Evolutionary conservation across 129 eudicot genomes (phyloP).

Genomic region (Gnaphalium uliginosum): DNA sequence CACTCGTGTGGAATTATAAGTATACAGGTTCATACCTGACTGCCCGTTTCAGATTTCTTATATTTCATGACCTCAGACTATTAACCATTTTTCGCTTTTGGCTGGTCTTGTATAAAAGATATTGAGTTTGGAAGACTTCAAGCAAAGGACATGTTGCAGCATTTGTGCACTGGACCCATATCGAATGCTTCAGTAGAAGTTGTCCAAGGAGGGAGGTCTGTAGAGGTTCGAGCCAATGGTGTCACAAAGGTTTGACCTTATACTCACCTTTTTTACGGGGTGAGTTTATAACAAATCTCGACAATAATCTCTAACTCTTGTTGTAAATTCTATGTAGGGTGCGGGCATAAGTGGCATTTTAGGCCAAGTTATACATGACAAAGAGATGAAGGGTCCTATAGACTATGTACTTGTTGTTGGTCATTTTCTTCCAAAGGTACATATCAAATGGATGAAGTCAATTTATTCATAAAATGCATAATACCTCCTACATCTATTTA

Average conservation of each 20-base stretch:
- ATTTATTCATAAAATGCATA: too few relatives aligned
- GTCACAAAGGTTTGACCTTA: constrained; percentile 67
- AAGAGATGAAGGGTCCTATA: constrained; percentile 62
- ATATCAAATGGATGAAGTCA: not conserved
- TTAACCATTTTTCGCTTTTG: not conserved
- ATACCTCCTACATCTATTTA: too few relatives aligned
- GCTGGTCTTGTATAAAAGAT: constrained; percentile 41
- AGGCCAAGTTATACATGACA: constrained; percentile 74
- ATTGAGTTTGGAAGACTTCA: constrained; percentile 88
- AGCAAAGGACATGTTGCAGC: constrained; percentile 88
- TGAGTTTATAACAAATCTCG: not conserved
- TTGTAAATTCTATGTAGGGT: constrained; percentile 46
- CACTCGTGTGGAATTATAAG: constrained; percentile 89
- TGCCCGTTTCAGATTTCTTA: not conserved
- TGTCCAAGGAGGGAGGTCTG: constrained; percentile 90
- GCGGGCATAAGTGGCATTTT: constrained; percentile 73
- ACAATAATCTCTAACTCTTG: constrained; percentile 5
- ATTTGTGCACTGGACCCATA: constrained; percentile 93
- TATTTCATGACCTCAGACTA: constrained; percentile 5
- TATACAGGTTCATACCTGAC: constrained; percentile 51
- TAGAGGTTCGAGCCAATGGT: constrained; percentile 89
- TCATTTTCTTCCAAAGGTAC: constrained; percentile 85
- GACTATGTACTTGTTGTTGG: constrained; percentile 83
- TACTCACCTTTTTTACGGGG: not conserved
- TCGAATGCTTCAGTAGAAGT: constrained; percentile 92